A percentile compares a stretch with the other conserved stretches of the same genome.
phyloP scores from a whole-genome alignment of 768 basidiomycete genomes.

The Termitomyces sp. region DNA sequence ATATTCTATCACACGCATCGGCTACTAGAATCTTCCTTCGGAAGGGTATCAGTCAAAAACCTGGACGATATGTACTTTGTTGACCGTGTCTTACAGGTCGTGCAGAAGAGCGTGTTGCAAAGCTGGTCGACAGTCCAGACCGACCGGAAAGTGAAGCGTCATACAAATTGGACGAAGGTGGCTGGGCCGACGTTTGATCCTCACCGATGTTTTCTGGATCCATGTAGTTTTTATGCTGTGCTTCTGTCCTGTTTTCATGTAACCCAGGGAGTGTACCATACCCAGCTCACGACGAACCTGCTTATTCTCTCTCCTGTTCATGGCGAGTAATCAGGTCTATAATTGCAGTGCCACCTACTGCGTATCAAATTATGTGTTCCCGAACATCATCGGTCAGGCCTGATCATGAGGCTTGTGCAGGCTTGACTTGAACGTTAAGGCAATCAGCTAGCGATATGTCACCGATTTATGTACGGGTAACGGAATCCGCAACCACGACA shows the following conservation, averaged over 20 bases:
- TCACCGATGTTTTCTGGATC: background rate
- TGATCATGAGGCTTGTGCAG: too few relatives aligned
- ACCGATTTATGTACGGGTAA: too few relatives aligned
- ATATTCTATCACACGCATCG: conserved; percentile 87
- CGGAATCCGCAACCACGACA: too few relatives aligned
- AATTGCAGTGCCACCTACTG: background rate
- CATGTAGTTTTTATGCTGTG: background rate
- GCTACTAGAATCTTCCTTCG: conserved; percentile 82
- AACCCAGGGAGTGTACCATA: background rate
- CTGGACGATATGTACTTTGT: background rate
- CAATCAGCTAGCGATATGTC: too few relatives aligned
- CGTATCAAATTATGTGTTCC: too few relatives aligned
- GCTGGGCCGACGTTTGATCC: conserved; percentile 78
- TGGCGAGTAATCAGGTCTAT: background rate
- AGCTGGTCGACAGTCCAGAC: conserved; percentile 87
- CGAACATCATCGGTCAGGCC: too few relatives aligned
- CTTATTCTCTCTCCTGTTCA: background rate
- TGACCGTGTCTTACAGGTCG: conserved; percentile 44
- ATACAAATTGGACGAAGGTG: conserved; percentile 88
- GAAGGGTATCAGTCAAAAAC: conserved; percentile 54
- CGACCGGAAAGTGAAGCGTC: conserved; percentile 89
- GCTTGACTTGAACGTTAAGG: too few relatives aligned
- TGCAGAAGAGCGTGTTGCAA: conserved; percentile 88
- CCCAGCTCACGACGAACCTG: background rate
- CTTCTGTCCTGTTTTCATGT: background rate